Evolutionary conservation across 345 rosid genomes (phyloP).

Genomic region (Murraya paniculata): DNA sequence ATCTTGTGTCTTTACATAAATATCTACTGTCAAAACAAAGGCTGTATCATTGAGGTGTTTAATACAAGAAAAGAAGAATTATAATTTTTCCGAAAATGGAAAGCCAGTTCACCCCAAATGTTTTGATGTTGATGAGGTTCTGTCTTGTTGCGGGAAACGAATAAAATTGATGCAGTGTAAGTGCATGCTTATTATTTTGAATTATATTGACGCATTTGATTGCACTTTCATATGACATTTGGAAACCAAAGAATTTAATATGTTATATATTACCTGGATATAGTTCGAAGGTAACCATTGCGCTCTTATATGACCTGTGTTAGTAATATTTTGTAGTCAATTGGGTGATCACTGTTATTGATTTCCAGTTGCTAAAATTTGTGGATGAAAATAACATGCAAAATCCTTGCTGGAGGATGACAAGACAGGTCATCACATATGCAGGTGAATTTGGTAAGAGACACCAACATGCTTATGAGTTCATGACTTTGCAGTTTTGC

Average conservation of each 20-base stretch:
- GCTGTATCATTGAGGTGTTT: neutral
- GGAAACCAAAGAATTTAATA: neutral
- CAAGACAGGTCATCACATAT: neutral
- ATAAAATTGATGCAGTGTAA: neutral
- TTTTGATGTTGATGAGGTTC: neutral
- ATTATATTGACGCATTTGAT: neutral
- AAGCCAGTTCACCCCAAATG: neutral
- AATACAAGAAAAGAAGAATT: neutral
- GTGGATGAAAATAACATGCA: neutral
- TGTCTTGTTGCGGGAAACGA: neutral
- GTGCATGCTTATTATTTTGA: neutral
- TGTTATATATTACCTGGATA: neutral
- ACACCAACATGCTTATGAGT: neutral
- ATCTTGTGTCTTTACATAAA: neutral
- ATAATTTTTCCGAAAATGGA: neutral
- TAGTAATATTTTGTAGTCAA: neutral
- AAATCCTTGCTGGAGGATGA: neutral
- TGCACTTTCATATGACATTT: neutral
- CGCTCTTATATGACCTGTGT: neutral
- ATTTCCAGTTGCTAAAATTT: neutral
- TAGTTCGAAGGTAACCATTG: neutral
- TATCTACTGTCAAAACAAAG: neutral
- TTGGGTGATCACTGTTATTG: neutral
- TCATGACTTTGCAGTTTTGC: slow-evolving; percentile 1
- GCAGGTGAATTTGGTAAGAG: neutral